A percentile compares a stretch with the other conserved stretches of the same genome.
phyloP scores from a whole-genome alignment of 441 rosid genomes.

The Erodium trifolium region DNA sequence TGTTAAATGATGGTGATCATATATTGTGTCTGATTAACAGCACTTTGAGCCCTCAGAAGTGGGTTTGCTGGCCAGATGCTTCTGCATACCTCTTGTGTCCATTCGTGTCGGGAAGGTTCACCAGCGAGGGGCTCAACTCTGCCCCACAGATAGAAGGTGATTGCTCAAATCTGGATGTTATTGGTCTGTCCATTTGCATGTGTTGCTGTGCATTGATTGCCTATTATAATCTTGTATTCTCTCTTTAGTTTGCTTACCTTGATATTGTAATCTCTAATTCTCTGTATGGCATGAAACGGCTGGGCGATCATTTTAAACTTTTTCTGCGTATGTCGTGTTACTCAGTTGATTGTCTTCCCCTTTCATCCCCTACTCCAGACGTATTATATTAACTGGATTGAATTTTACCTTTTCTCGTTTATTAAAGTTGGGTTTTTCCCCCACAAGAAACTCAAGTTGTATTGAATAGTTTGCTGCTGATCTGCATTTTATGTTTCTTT shows the following conservation, averaged over 20 bases:
- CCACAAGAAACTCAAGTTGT: too few relatives aligned
- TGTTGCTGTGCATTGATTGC: background rate
- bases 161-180: conserved; percentile 9
- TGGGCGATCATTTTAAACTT: background rate
- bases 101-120: conserved; percentile 75
- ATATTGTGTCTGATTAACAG: conserved; percentile 26
- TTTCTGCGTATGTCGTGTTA: background rate
- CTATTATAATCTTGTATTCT: background rate
- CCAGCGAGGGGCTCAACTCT: conserved; percentile 54
- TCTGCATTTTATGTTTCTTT: too few relatives aligned
- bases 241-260: background rate
- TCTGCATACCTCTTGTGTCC: conserved; percentile 84
- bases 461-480: too few relatives aligned
- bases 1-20: background rate
- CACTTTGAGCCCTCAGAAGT: conserved; percentile 87
- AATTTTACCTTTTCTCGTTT: too few relatives aligned
- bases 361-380: too few relatives aligned
- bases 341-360: too few relatives aligned
- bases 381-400: too few relatives aligned
- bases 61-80: conserved; percentile 81
- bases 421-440: too few relatives aligned
- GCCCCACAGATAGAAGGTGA: conserved; percentile 62
- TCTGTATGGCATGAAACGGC: background rate
- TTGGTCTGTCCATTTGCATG: background rate
- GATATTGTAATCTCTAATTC: background rate